A percentile compares a stretch with the other conserved stretches of the same genome.
phyloP scores from a whole-genome alignment of 129 eudicot species.

The Tagetes erecta region DNA sequence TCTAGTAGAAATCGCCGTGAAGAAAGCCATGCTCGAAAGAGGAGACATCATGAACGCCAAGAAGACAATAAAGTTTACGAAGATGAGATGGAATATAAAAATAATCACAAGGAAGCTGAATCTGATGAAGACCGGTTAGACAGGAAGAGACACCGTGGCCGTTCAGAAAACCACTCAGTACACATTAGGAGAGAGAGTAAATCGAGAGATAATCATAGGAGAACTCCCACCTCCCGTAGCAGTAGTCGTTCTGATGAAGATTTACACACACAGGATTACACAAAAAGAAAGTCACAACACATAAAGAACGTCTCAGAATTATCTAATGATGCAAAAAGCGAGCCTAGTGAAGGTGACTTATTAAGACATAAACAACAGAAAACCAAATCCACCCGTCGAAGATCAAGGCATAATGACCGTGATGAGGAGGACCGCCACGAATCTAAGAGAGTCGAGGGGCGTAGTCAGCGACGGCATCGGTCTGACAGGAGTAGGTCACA shows the following conservation, averaged over 20 bases:
- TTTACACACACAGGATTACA: constrained; percentile 10
- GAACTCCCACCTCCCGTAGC: constrained; percentile 22
- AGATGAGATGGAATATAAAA: constrained; percentile 34
- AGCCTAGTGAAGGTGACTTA: constrained; percentile 21
- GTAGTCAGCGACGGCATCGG: not conserved
- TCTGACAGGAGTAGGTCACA: constrained; percentile 24
- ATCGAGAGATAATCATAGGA: constrained; percentile 22
- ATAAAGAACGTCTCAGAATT: constrained; percentile 19
- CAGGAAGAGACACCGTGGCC: constrained; percentile 24
- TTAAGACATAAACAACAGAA: constrained; percentile 14
- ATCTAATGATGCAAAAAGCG: constrained; percentile 24
- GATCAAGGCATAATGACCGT: constrained; percentile 21
- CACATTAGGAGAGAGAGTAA: constrained; percentile 17
- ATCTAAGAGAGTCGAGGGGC: constrained; percentile 10
- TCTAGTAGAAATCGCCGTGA: constrained; percentile 46
- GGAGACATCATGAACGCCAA: constrained; percentile 29
- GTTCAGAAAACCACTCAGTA: constrained; percentile 34
- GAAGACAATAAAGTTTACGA: constrained; percentile 24
- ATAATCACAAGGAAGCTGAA: constrained; percentile 34
- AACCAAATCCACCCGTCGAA: constrained; percentile 17
- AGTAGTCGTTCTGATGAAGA: constrained; percentile 35
- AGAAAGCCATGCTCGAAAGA: constrained; percentile 38
- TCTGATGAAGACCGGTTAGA: constrained; percentile 39
- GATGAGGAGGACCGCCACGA: constrained; percentile 29
- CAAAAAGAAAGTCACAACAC: constrained; percentile 30